Evolutionary conservation across 495 filamentous ascomycete species (phyloP).

Genomic region (Neurospora sp.): DNA sequence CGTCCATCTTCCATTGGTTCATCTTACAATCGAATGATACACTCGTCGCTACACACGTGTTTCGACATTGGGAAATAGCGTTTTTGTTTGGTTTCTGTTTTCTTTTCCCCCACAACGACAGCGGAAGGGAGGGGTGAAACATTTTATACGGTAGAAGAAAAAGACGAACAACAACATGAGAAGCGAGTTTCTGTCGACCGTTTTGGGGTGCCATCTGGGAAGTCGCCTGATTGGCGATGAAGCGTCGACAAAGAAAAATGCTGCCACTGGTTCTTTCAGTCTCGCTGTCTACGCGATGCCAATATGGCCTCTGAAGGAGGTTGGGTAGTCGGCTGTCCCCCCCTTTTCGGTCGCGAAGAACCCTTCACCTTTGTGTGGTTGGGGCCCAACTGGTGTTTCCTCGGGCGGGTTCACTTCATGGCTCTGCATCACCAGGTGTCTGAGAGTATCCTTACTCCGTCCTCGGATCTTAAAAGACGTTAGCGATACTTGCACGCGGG

Average conservation of each 20-base stretch:
- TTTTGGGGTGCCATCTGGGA: not conserved
- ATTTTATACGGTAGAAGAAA: not conserved
- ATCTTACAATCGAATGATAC: not conserved
- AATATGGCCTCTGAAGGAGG: slow-evolving; percentile 1
- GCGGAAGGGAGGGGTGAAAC: not conserved
- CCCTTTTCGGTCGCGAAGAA: not conserved
- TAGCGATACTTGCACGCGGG: not conserved
- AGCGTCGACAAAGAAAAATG: slow-evolving; percentile 13
- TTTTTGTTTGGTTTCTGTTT: not conserved
- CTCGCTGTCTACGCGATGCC: slow-evolving; percentile 17
- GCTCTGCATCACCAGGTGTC: not conserved
- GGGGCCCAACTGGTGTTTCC: not conserved
- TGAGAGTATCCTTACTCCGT: not conserved
- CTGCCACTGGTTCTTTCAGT: not conserved
- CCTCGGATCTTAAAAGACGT: not conserved
- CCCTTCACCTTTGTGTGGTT: not conserved
- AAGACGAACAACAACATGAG: not conserved
- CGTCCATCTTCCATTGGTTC: not conserved
- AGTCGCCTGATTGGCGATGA: slow-evolving; percentile 13
- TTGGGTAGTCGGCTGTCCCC: not conserved
- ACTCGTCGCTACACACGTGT: not conserved
- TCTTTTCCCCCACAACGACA: not conserved
- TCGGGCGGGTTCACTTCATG: not conserved
- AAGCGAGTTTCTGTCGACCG: not conserved
- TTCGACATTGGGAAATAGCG: not conserved